Conservation (phyloP, 345 rosid species). For the Aegle marmelos region DNA sequence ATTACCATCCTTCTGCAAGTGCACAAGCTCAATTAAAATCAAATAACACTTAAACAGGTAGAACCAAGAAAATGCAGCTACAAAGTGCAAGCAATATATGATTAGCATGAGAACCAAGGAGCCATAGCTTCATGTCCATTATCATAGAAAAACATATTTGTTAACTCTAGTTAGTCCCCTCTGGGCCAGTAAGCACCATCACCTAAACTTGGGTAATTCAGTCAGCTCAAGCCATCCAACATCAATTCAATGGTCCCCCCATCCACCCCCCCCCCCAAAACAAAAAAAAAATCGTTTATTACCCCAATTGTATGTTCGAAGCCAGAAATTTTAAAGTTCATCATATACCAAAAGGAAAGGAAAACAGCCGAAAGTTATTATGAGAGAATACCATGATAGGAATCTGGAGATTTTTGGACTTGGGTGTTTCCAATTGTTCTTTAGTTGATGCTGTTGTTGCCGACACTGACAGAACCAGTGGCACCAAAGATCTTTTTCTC, state of each 20-base stretch:
- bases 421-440: conserved; percentile 24
- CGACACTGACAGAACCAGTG: conserved; percentile 32
- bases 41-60: neutral
- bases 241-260: neutral
- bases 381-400: conserved; percentile 37
- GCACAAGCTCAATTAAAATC: neutral
- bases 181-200: neutral
- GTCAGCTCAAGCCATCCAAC: neutral
- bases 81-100: neutral
- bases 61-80: neutral
- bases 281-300: neutral
- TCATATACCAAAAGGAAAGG: neutral
- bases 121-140: neutral
- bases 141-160: neutral
- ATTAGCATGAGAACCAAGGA: neutral
- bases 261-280: too few relatives aligned
- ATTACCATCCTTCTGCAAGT: neutral
- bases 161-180: neutral
- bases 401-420: conserved; percentile 26
- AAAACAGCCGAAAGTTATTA: neutral
- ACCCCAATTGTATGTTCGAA: neutral
- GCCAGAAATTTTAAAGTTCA: neutral
- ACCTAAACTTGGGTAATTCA: neutral
- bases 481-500: conserved; percentile 9
- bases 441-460: conserved; percentile 13